Base-by-base conservation (phyloP, 23 red algal genomes). In the Gracilaria caudata region DNA sequence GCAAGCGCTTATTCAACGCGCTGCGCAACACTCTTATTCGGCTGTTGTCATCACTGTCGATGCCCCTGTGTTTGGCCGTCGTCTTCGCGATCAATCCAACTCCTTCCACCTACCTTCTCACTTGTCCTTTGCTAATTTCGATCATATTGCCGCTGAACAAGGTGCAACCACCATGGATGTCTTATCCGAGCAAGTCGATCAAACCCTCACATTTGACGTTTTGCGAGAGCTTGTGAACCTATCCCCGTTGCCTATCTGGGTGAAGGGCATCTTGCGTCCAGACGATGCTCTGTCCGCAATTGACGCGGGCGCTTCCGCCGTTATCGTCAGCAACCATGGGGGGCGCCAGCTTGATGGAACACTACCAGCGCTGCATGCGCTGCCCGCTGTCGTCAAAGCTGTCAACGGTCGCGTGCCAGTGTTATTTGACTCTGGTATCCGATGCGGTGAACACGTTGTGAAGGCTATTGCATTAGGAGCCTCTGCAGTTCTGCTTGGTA, bases 381-480 rank as follows among this genome's bases (percentile, higher is more conserved):
- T 98, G 46, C 86, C 89, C 19, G 45, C 86, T 8, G 91, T 98
- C 66, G 95, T 86, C 12, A 29, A 86, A 14, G 90, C 83, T 10
- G 91, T 94, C 38, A 46, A 81, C 30, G 63, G 63, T 20, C 68
- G 94, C 10, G 79, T 85, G 17, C 94, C 94, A 7, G 95, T 98
- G 19, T 77, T 98, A 0, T 63, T 98, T 8, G 95, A 98, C 61
- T 94, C 91, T 0, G 95, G 95, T 20, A 79, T 98, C 14, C 84
- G 95, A 4, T 75, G 82, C 38, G 95, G 95, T 14, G 93, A 92
- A 43, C 90, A 98, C 63, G 87, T 98, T n/a, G 63, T 98, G 0
- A 98, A 98, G 90, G 95, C 91, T 26, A 70, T 92, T 33, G 95
- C 95, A 20, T 53, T 98, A 54, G 95, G 95, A 32, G 95, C 95